Evolutionary conservation across 352 stramenopile species (phyloP), one percentile per base, ranked within the genome.

Genomic region (Pythium brachiatum): DNA sequence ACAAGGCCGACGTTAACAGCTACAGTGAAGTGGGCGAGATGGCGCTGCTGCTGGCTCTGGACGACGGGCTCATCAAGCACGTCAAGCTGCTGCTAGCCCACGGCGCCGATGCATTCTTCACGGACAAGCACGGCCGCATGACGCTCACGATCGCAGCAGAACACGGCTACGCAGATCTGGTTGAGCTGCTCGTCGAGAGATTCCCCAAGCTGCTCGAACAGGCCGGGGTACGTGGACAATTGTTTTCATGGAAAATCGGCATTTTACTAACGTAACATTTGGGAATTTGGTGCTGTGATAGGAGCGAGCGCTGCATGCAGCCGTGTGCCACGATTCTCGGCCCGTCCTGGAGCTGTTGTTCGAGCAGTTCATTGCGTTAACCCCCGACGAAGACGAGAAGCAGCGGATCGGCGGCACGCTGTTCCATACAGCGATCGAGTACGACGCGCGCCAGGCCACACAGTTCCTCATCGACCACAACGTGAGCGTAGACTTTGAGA

Each of bases 31-130:
- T 62, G n/a, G 66, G 66, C 29, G 68, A 84, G 29, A 76, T 65
- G 25, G 53, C 73, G 18, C 63, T 85, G n/a, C 63, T 78, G 2
- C 54, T 81, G 23, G 69, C 68, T 8, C 39, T 73, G 3, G 68
- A 76, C 36, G 74, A 79, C 66, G 74, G 69, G 26, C 74, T 85
- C 43, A 72, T 69, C 63, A 73, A 75, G 36, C 74, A 85, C 61
- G 72, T 82, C 18, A 60, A 79, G 60, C 69, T 79, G n/a, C 70
- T 85, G 44, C 29, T 81, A 3, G 61, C 44, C 0, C 51, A 75
- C 34, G 72, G 69, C 13, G 76, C 72, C 12, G 72, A 85, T 21
- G 34, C 53, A 16, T 66, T 57, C 46, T 50, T 54, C 9, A 15
- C 27, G 7, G 73, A 85, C 44, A 50, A 57, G 16, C 69, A 69